A percentile compares a stretch with the other conserved stretches of the same genome.
phyloP scores from a whole-genome alignment of 2,329 filamentous ascomycete species.

The Alternaria metachromatica region DNA sequence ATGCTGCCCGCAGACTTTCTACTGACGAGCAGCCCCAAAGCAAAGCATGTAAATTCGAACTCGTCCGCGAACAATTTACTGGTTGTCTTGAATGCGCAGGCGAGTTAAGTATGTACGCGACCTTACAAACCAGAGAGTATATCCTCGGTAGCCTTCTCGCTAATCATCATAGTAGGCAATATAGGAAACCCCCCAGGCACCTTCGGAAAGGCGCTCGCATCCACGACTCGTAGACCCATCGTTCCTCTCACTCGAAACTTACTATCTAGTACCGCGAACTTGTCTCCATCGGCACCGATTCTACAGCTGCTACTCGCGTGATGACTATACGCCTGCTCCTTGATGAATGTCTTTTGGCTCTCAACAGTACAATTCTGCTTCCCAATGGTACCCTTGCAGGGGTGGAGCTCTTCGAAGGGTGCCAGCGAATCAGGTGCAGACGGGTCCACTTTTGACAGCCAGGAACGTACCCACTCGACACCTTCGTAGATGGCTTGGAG shows the following conservation, averaged over 20 bases:
- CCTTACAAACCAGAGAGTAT: not conserved
- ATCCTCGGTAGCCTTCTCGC: not conserved
- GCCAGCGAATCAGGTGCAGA: constrained; percentile 23
- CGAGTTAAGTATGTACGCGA: not conserved
- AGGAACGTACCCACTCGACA: constrained; percentile 42
- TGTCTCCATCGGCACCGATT: not conserved
- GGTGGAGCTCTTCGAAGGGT: constrained; percentile 56
- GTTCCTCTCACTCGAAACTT: not conserved
- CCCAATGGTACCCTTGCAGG: constrained; percentile 61
- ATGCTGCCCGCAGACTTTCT: not conserved
- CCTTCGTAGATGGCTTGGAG: constrained; percentile 63
- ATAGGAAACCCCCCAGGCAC: not conserved
- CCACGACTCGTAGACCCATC: not conserved
- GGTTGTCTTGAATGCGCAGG: not conserved
- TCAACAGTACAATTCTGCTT: constrained; percentile 52
- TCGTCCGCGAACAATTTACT: not conserved
- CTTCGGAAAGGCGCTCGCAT: not conserved
- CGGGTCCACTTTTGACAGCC: not conserved
- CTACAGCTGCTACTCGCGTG: not conserved
- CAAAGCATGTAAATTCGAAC: not conserved
- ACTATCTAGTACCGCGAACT: not conserved
- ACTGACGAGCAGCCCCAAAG: not conserved
- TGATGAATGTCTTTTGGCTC: not conserved
- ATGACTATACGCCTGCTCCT: not conserved
- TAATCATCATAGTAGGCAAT: constrained; percentile 1